Base-by-base conservation (phyloP, 1,284 basidiomycete species). In the Microbotryum lychnidis-dioicae region DNA sequence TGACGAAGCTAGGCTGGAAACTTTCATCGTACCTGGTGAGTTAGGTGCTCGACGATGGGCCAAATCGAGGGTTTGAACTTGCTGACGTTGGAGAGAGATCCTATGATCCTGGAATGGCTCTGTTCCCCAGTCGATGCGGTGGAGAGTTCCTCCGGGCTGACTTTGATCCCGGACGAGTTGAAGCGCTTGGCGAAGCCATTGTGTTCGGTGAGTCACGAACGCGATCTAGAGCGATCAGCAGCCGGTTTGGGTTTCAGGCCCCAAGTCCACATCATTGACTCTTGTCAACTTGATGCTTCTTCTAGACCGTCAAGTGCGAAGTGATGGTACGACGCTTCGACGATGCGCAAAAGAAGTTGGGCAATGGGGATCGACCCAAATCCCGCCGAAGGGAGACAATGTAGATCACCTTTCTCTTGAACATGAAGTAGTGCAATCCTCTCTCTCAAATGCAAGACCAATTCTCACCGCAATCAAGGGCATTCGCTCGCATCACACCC, bases 121-220 rank as follows among this genome's bases (percentile, higher is more conserved):
- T 52, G 14, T 49, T 23, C 50, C 37, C 42, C 69, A 88, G 88
- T 96, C 59, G 92, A 96, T 62, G 81, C 85, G 0, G 91, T 99
- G 48, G 96, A 98, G 77, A 84, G 85, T 29, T 89, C 91, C 6
- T 87, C 94, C 0, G 94, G 94, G 0, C 80, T 98, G 55, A 86
- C 83, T 2, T 79, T 98, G 44, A 92, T 98, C 79, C 90, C 92
- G 1, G 85, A 89, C 50, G 82, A 82, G 33, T 77, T 97, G 71
- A 97, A 96, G 76, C 68, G 75, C 12, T 77, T 79, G n/a, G 85
- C 90, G 12, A 91, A 86, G 72, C 87, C 89, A 72, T 87, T 98
- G 53, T 98, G 94, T 80, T 81, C 84, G 71, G 84, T 84, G n/a
- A 84, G 67, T 60, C 23, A 4, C n/a, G 18, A 42, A 8, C 37